A percentile compares a stretch with the other conserved stretches of the same genome.
These are phyloP conservation scores for Rosa rugosa DNA, from an alignment of 306 rosid genomes.

Conservation along the genomic window DNA sequence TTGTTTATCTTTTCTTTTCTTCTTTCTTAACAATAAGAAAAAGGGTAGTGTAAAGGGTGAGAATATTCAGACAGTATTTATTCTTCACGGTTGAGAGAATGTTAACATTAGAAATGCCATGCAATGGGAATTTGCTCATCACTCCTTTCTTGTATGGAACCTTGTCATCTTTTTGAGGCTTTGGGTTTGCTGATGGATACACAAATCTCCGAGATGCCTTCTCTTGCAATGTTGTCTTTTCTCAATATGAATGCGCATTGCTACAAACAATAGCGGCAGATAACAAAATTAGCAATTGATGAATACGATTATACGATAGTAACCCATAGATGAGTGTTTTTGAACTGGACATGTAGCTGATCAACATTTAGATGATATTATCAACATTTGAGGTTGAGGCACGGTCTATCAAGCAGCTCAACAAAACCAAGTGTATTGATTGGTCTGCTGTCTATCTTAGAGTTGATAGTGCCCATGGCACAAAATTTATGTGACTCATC, in stretches of 20 bases:
- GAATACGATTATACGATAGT: not conserved
- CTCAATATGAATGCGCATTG: not conserved
- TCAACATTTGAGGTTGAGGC: too few relatives aligned
- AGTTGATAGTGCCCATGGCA: too few relatives aligned
- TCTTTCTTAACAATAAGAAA: constrained; percentile 52
- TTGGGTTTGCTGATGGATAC: not conserved
- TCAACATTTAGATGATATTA: too few relatives aligned
- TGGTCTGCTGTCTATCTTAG: too few relatives aligned
- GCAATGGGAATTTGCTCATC: constrained; percentile 37
- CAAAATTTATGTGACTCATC: too few relatives aligned
- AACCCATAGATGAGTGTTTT: too few relatives aligned
- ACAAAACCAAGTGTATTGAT: too few relatives aligned
- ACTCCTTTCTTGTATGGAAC: not conserved
- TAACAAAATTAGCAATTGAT: not conserved
- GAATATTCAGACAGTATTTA: constrained; percentile 38
- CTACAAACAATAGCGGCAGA: not conserved
- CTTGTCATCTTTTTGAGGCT: not conserved
- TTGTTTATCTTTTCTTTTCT: constrained; percentile 17
- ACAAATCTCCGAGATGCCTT: not conserved
- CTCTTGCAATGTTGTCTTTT: not conserved
- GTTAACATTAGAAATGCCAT: constrained; percentile 46
- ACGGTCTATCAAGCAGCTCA: too few relatives aligned
- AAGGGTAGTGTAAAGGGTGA: constrained; percentile 59
- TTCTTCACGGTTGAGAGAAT: constrained; percentile 42
- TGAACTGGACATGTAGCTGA: too few relatives aligned